These are phyloP conservation scores for Ophiostoma fasciatum DNA, from an alignment of 2,329 filamentous ascomycete species.

Conservation along the genomic window DNA sequence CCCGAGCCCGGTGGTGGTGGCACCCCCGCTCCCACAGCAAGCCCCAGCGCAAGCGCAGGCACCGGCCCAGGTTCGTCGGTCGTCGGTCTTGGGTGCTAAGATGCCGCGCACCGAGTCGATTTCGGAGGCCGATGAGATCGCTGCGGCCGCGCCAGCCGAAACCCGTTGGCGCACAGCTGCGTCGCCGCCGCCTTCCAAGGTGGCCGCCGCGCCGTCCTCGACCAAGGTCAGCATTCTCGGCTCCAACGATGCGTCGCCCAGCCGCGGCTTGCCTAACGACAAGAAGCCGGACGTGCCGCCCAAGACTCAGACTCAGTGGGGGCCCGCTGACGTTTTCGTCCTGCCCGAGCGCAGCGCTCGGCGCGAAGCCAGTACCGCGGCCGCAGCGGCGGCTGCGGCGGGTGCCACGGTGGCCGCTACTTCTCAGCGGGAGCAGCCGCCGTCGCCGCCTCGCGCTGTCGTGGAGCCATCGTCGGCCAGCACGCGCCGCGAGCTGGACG, in stretches of 20 bases:
- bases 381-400: background rate
- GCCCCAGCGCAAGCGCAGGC: constrained; percentile 10
- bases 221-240: constrained; percentile 23
- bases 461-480: background rate
- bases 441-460: constrained; percentile 1
- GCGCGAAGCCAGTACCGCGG: constrained; percentile 2
- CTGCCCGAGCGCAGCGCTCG: constrained; percentile 12
- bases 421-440: constrained; percentile 1
- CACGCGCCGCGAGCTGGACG: constrained; percentile 1
- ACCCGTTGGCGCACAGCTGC: too few species aligned
- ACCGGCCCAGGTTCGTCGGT: background rate
- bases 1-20: too few species aligned
- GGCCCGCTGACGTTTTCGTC: background rate
- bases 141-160: too few species aligned
- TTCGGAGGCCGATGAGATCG: constrained; percentile 28
- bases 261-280: too few species aligned
- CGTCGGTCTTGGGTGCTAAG: constrained; percentile 3
- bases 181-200: constrained; percentile 10
- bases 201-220: constrained; percentile 5
- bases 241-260: too few species aligned
- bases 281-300: constrained; percentile 20
- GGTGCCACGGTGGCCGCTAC: constrained; percentile 11
- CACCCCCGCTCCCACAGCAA: too few species aligned
- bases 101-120: constrained; percentile 19
- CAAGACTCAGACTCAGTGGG: constrained; percentile 14